Percentiles rank a stretch among this genome's conserved stretches.
phyloP scores from a whole-genome alignment of 2,329 filamentous ascomycete species.

The Aspergillus tamarii region DNA sequence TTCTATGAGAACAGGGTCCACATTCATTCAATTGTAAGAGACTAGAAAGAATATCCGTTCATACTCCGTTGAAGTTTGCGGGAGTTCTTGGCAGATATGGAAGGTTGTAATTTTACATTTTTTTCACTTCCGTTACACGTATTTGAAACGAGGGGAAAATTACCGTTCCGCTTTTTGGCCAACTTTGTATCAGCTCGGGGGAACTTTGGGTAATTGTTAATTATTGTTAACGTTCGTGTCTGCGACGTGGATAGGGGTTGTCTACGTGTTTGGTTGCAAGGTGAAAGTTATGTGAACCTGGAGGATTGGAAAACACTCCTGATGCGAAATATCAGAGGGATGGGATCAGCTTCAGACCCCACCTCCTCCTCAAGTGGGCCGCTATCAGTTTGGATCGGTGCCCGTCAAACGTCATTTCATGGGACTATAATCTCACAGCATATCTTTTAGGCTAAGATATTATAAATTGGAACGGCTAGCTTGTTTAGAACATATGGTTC shows the following conservation, averaged over 20 bases:
- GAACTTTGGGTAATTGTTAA: neutral
- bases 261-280: neutral
- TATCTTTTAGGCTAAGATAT: neutral
- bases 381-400: neutral
- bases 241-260: neutral
- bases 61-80: slow-evolving; percentile 2
- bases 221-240: neutral
- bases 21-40: neutral
- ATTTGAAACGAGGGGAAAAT: neutral
- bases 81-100: neutral
- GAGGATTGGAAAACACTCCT: neutral
- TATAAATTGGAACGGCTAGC: neutral
- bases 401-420: neutral
- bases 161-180: neutral
- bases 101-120: neutral
- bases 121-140: neutral
- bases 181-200: neutral
- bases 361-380: neutral
- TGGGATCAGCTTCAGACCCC: neutral
- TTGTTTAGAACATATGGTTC: neutral
- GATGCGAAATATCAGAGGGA: neutral
- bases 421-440: neutral
- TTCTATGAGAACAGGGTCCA: neutral
- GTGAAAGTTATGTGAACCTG: neutral
- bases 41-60: neutral